Base-by-base conservation (phyloP, 352 stramenopile genomes). In the Pythium angustatum region DNA sequence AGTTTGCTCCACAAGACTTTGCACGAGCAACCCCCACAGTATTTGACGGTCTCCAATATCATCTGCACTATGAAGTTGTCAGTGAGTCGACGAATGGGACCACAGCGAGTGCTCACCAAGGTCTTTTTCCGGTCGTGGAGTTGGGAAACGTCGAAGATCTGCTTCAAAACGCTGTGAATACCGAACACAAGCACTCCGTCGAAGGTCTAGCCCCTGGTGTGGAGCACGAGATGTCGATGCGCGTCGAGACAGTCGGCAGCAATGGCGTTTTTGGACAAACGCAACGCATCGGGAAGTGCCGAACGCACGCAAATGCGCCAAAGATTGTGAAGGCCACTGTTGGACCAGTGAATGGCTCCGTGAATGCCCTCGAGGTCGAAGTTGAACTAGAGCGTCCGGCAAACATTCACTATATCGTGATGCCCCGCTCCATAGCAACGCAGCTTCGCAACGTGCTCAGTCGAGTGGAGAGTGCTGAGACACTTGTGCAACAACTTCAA, bases 251-350 rank as follows among this genome's bases (percentile, higher is more conserved):
- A 3, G 54, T 68, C 19, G 72, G 63, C 4, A 91, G 84, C 43
- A 50, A 76, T 30, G 85, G 85, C 4, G 74, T 94, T 1, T 66
- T 81, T 19, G 71, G 83, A n/a, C 43, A 63, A 34, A 49, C 48
- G 1, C 58, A 64, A 14, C 38, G 59, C n/a, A 57, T 77, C 19
- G 11, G 66, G 1, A 55, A 69, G 10, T 81, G 66, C 8, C 56
- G 49, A 19, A 93, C 85, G 6, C 83, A 93, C 51, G 63, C 81
- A 9, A 50, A 48, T 47, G 71, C 86, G 0, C 86, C 86, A n/a
- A 44, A 24, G 2, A 80, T 93, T 34, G 9, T 71, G 17, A 45
- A 65, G 14, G 74, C 81, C 7, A 52, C 41, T 8, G 66, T 63
- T 0, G 54, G 66, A 9, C 62, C 86, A 0, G 78, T 65, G 19